Conservation (phyloP, 768 basidiomycete species). For the Podaxis sp. region DNA sequence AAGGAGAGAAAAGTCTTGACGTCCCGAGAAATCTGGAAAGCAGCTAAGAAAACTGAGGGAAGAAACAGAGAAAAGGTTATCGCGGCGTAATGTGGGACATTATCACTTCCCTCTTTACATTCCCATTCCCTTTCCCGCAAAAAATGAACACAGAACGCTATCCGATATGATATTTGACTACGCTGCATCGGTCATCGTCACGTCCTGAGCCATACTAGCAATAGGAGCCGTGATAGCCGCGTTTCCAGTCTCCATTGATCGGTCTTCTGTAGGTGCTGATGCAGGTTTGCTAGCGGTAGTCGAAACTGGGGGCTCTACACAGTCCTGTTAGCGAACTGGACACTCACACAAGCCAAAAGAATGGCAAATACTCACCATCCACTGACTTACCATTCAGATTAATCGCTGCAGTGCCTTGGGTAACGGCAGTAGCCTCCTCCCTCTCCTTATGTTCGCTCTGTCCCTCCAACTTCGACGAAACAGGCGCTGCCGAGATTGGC, state of each 20-base stretch:
- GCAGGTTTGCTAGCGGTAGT: neutral
- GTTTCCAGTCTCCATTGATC: neutral
- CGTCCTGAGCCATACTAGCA: neutral
- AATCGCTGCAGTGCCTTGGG: conserved; percentile 29
- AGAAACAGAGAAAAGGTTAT: neutral
- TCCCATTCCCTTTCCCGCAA: neutral
- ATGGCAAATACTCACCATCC: conserved; percentile 5
- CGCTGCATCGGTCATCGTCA: conserved; percentile 4
- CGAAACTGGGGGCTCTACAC: neutral
- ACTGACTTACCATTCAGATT: conserved; percentile 35
- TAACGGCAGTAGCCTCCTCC: conserved; percentile 23
- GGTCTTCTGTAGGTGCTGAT: neutral
- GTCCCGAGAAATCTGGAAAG: neutral
- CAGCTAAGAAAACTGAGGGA: neutral
- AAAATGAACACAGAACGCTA: neutral
- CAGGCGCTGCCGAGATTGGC: conserved; percentile 12
- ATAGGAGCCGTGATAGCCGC: neutral
- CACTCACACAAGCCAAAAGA: neutral
- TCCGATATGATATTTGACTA: neutral
- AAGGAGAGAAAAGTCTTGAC: neutral
- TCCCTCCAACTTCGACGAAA: conserved; percentile 1
- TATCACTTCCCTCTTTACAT: neutral
- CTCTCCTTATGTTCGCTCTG: conserved; percentile 3
- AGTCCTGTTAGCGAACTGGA: neutral
- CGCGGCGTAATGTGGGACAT: neutral